A percentile compares a stretch with the other conserved stretches of the same genome.
These are phyloP conservation scores for Cladophialophora psammophila DNA, from an alignment of 2,329 filamentous ascomycete species.

Conservation along the genomic window DNA sequence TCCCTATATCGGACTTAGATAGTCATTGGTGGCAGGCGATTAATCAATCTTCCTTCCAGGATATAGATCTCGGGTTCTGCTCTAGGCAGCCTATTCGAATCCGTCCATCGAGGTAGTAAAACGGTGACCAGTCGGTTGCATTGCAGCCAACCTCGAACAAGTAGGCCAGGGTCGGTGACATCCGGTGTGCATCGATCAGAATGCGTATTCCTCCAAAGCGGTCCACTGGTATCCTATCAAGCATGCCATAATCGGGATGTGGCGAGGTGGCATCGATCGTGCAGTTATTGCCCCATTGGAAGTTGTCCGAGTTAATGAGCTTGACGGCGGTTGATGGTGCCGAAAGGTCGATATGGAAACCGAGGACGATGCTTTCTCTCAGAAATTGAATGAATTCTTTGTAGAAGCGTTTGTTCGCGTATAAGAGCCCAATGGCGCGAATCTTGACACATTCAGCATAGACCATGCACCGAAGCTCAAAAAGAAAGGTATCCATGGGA, in stretches of 20 bases:
- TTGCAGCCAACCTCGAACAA: slow-evolving; percentile 23
- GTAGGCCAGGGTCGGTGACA: slow-evolving; percentile 9
- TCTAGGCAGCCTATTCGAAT: background rate
- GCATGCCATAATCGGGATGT: slow-evolving; percentile 7
- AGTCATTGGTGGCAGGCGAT: background rate
- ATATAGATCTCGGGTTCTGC: background rate
- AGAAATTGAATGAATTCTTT: slow-evolving; percentile 6
- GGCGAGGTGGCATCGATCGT: slow-evolving; percentile 11
- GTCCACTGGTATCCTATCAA: slow-evolving; percentile 19
- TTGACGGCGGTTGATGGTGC: slow-evolving; percentile 6
- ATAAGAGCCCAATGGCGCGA: background rate
- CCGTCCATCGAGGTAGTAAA: slow-evolving; percentile 11
- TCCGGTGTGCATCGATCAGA: slow-evolving; percentile 16
- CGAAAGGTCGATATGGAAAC: slow-evolving; percentile 22
- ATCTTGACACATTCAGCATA: slow-evolving; percentile 8
- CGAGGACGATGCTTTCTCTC: slow-evolving; percentile 14
- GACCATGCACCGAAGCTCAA: slow-evolving; percentile 2
- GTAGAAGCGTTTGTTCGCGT: slow-evolving; percentile 11
- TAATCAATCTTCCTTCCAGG: background rate
- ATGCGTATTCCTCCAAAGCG: slow-evolving; percentile 13
- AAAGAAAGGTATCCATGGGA: slow-evolving; percentile 9
- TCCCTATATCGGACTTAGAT: slow-evolving; percentile 12
- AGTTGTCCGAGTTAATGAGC: slow-evolving; percentile 23
- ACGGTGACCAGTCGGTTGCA: slow-evolving; percentile 3
- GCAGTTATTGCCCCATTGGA: slow-evolving; percentile 7